A percentile compares a stretch with the other conserved stretches of the same genome.
Evolutionary conservation across 192 early-diverging fungal genomes (phyloP).

Genomic region (Backusella australiensis): DNA sequence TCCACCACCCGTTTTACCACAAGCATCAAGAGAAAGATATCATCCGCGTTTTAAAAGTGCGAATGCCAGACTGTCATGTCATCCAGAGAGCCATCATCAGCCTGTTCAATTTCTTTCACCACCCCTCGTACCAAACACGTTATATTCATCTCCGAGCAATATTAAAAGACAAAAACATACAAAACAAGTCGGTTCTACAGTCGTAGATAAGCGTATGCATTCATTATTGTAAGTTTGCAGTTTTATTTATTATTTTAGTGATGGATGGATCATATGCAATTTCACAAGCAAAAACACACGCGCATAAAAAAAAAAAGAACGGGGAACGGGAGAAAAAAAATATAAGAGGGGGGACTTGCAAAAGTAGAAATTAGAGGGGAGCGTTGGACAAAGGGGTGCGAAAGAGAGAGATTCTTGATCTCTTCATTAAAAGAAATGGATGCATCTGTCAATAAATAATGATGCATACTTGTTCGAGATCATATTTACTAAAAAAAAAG

Average conservation of each 20-base stretch:
- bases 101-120: constrained; percentile 1
- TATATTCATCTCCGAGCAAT: neutral
- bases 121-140: neutral
- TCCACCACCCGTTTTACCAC: neutral
- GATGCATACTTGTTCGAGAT: neutral
- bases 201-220: neutral
- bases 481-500: neutral
- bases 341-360: neutral
- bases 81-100: neutral
- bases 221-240: neutral
- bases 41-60: constrained; percentile 13
- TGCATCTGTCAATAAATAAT: neutral
- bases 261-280: neutral
- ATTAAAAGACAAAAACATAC: neutral
- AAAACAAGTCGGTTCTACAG: neutral
- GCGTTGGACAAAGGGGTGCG: neutral
- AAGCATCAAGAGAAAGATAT: neutral
- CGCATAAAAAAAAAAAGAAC: neutral
- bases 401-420: neutral
- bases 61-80: constrained; percentile 6
- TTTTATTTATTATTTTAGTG: neutral
- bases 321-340: neutral
- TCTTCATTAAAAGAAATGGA: neutral
- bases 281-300: constrained; percentile 2
- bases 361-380: neutral